Conservation (phyloP, 1,284 basidiomycete genomes). For the Heterobasidion annosum region DNA sequence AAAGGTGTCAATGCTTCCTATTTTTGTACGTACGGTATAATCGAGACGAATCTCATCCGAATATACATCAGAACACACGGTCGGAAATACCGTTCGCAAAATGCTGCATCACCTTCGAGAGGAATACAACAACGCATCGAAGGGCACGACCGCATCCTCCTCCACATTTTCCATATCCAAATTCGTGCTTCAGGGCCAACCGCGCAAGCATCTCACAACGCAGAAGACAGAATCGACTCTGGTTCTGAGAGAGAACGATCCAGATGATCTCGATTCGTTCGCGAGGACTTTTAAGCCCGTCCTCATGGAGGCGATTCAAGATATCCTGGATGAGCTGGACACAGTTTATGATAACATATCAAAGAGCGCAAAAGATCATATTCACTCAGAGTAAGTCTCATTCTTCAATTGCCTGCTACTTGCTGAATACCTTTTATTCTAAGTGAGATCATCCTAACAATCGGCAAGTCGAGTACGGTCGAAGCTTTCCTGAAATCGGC, state of each 20-base stretch:
- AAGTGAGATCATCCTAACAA: constrained; percentile 93
- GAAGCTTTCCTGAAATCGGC: constrained; percentile 89
- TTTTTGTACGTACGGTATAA: not conserved
- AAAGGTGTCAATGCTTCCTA: constrained; percentile 54
- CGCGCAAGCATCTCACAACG: constrained; percentile 43
- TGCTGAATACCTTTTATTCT: constrained; percentile 3
- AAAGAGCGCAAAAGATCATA: constrained; percentile 92
- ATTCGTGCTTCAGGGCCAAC: constrained; percentile 71
- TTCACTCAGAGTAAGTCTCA: constrained; percentile 81
- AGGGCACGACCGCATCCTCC: constrained; percentile 26
- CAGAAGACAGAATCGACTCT: constrained; percentile 44
- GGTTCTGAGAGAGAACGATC: constrained; percentile 56
- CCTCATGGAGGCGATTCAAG: constrained; percentile 86
- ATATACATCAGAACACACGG: constrained; percentile 75
- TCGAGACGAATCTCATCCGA: constrained; percentile 4
- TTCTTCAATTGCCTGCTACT: constrained; percentile 6
- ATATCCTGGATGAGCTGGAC: constrained; percentile 93
- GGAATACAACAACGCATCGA: constrained; percentile 73
- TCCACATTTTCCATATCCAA: constrained; percentile 63
- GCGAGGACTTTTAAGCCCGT: constrained; percentile 65
- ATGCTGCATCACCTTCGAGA: constrained; percentile 90
- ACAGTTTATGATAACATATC: constrained; percentile 94
- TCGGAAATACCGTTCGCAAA: constrained; percentile 90
- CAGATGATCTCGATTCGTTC: constrained; percentile 67
- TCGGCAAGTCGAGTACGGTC: constrained; percentile 94